Evolutionary conservation across 176 grass and related monocot genomes (phyloP).

Genomic region (Alopecurus myosuroides): DNA sequence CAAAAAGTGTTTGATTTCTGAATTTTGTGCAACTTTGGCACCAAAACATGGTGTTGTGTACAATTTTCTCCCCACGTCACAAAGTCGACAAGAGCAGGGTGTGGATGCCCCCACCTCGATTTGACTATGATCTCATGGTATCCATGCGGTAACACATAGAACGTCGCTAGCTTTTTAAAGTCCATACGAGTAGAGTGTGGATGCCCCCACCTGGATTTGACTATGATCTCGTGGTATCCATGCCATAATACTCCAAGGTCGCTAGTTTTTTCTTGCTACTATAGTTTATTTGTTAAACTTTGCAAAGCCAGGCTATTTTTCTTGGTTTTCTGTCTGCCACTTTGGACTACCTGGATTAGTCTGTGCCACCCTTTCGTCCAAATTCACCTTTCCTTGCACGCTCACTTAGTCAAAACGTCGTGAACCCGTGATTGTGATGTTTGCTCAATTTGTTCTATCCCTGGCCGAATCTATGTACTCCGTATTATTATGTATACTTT

Average conservation of each 20-base stretch:
- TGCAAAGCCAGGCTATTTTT: background rate
- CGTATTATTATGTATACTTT: background rate
- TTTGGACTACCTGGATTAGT: background rate
- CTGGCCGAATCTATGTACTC: background rate
- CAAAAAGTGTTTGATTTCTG: too few relatives aligned
- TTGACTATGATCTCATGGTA: too few relatives aligned
- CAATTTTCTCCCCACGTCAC: too few relatives aligned
- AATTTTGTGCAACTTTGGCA: too few relatives aligned
- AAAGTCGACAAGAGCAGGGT: too few relatives aligned
- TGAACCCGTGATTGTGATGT: constrained; percentile 26
- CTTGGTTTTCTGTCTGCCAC: background rate
- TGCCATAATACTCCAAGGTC: too few relatives aligned
- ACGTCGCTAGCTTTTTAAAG: too few relatives aligned
- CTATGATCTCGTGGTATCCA: background rate
- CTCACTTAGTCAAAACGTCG: constrained; percentile 19
- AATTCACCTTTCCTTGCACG: background rate
- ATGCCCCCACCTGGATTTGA: background rate
- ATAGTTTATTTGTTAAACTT: background rate
- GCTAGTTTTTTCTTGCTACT: background rate
- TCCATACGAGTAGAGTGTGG: background rate
- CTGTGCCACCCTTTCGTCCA: background rate
- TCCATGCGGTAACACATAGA: too few relatives aligned
- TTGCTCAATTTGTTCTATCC: background rate
- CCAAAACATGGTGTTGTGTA: too few relatives aligned
- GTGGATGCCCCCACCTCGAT: too few relatives aligned